Percentiles rank a stretch among this genome's conserved stretches.
Conservation (phyloP, 768 basidiomycete species). For the Tubosaeta sp. region DNA sequence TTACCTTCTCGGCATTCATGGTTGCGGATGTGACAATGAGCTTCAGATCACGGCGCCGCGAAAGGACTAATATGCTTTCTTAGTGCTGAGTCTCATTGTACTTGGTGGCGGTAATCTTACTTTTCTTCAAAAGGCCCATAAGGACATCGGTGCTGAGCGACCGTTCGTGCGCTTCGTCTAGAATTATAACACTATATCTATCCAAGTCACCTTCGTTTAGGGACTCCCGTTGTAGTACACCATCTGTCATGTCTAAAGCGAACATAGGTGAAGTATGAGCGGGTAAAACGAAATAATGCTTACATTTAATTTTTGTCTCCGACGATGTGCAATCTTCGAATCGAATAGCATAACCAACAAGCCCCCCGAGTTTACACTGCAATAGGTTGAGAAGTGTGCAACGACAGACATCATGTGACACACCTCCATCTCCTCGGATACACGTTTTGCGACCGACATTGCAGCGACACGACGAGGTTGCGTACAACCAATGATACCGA, state of each 20-base stretch:
- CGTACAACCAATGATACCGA: conserved; percentile 93
- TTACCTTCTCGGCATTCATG: conserved; percentile 98
- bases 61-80: conserved; percentile 53
- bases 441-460: conserved; percentile 99
- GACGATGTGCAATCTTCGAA: conserved; percentile 96
- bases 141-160: conserved; percentile 96
- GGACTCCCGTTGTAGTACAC: conserved; percentile 96
- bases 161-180: conserved; percentile 99
- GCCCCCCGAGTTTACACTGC: conserved; percentile 83
- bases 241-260: conserved; percentile 91
- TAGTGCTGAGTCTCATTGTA: not conserved
- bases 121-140: conserved; percentile 93
- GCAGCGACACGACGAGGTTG: conserved; percentile 98
- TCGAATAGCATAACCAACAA: conserved; percentile 96
- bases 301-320: conserved; percentile 97
- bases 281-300: conserved; percentile 22
- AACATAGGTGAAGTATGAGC: not conserved
- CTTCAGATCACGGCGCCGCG: conserved; percentile 87
- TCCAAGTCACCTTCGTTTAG: conserved; percentile 98
- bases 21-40: conserved; percentile 98
- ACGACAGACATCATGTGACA: conserved; percentile 17
- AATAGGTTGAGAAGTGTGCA: conserved; percentile 1
- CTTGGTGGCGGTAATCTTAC: conserved; percentile 45
- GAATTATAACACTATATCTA: conserved; percentile 92
- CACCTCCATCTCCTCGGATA: conserved; percentile 99